Evolutionary conservation across 2,329 filamentous ascomycete species (phyloP).

Genomic region (Thelonectria olida): DNA sequence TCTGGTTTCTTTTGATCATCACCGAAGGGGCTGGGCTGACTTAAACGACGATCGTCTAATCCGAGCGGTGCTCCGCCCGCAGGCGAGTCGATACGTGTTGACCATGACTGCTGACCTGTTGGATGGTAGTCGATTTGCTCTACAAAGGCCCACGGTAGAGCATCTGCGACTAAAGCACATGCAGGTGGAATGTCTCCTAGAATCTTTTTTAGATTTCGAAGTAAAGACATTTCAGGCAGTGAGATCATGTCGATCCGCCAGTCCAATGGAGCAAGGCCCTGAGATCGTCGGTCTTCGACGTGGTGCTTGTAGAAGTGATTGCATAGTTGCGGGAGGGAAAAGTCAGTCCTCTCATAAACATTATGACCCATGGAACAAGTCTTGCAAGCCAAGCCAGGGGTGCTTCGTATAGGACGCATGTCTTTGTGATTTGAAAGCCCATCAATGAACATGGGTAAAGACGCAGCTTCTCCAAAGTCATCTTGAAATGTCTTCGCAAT

Average conservation of each 20-base stretch:
- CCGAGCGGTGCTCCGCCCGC: not conserved
- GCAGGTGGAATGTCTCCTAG: constrained; percentile 45
- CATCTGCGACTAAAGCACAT: constrained; percentile 48
- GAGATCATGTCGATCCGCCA: constrained; percentile 60
- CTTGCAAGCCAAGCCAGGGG: constrained; percentile 65
- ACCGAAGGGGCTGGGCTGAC: not conserved
- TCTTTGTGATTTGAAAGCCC: constrained; percentile 64
- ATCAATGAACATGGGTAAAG: constrained; percentile 67
- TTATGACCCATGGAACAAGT: constrained; percentile 56
- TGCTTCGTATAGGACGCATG: constrained; percentile 64
- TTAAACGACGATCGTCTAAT: not conserved
- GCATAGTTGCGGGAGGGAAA: constrained; percentile 68
- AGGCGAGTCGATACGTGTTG: not conserved
- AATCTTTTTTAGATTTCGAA: constrained; percentile 42
- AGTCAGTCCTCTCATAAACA: constrained; percentile 48
- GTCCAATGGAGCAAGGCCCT: constrained; percentile 42
- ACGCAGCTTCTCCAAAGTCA: constrained; percentile 65
- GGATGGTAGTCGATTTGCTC: constrained; percentile 15
- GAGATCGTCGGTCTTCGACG: constrained; percentile 39
- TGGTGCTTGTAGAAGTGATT: constrained; percentile 64
- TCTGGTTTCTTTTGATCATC: not conserved
- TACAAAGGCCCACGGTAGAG: constrained; percentile 49
- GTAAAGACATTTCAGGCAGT: constrained; percentile 46
- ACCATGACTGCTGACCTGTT: not conserved
- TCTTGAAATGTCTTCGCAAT: constrained; percentile 65